These are phyloP conservation scores for Trichoderma sp. DNA, from an alignment of 2,329 filamentous ascomycete species.

Conservation along the genomic window DNA sequence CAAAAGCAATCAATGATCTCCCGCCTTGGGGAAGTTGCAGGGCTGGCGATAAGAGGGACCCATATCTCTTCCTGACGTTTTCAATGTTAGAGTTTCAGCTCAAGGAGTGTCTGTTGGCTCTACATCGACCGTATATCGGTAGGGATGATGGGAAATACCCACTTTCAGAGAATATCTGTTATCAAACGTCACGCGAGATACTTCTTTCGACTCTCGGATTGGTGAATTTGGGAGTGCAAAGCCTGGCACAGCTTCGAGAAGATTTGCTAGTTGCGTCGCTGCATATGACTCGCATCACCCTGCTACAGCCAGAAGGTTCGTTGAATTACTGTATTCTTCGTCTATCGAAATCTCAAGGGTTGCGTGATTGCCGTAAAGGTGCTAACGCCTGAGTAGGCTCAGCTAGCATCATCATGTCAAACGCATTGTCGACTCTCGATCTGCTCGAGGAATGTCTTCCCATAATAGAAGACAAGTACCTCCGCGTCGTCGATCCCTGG, in stretches of 20 bases:
- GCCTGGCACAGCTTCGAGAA: constrained; percentile 12
- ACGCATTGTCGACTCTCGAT: constrained; percentile 4
- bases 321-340: not conserved
- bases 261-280: constrained; percentile 9
- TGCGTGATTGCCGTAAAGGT: not conserved
- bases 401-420: constrained; percentile 9
- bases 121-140: constrained; percentile 1
- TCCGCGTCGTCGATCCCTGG: constrained; percentile 13
- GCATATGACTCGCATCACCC: constrained; percentile 17
- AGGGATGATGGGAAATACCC: constrained; percentile 18
- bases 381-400: not conserved
- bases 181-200: constrained; percentile 19
- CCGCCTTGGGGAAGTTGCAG: not conserved
- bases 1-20: constrained; percentile 13
- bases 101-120: constrained; percentile 10
- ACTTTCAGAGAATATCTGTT: constrained; percentile 18
- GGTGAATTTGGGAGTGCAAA: not conserved
- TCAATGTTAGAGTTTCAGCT: constrained; percentile 15
- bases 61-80: not conserved
- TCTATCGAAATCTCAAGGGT: not conserved
- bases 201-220: not conserved
- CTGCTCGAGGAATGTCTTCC: constrained; percentile 21
- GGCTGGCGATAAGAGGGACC: not conserved
- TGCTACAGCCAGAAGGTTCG: constrained; percentile 13
- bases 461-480: constrained; percentile 9